Evolutionary conservation across 176 grass and related monocot species (phyloP), one percentile per base, ranked within the genome.

Genomic region (Paspalum vaginatum): DNA sequence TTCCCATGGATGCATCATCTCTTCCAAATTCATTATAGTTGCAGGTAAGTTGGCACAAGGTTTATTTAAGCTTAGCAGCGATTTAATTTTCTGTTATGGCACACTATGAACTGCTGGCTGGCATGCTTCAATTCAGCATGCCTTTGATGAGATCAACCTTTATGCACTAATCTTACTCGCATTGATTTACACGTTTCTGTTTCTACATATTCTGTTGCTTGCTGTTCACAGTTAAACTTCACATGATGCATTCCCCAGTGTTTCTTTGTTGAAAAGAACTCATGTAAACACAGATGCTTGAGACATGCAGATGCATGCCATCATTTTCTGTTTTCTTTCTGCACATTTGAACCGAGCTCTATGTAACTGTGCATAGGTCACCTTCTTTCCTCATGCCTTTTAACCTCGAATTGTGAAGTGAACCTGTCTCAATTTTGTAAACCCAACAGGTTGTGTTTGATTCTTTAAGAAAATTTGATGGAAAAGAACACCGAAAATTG

Each of bases 401-500:
- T 80, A 75, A 75, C 18, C 69, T 75, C 44, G 24, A 38, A 53
- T 53, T 76, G 40, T 70, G 69, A 75, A 68, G 21, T 45, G 70
- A 80, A 37, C 21, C 24, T 65, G 56, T 75, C 65, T 46, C 42
- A 63, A 70, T 42, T 81, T 85, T 94, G 45, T 54, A 67, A 72
- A 87, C 73, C 43, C 55, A 87, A 79, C 68, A 97, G 95, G 95
- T 98, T 68, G 92, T 94, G 32, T 98, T 98, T 88, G 95, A 98
- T 89, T 76, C 92, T 56, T 83, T 98, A 81, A 90, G 92, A 65
- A 98, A 98, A 79, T 94, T 98, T 58, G 95, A 98, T 87, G 95
- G 95, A 65, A 98, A 98, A 75, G 95, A 98, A 61, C 89, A 92
- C 76, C 89, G 95, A 45, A 91, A 70, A 69, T 90, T 98, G 60